phyloP scores from a whole-genome alignment of 2,329 filamentous ascomycete species.

The Bimuria novae-zelandiae region DNA sequence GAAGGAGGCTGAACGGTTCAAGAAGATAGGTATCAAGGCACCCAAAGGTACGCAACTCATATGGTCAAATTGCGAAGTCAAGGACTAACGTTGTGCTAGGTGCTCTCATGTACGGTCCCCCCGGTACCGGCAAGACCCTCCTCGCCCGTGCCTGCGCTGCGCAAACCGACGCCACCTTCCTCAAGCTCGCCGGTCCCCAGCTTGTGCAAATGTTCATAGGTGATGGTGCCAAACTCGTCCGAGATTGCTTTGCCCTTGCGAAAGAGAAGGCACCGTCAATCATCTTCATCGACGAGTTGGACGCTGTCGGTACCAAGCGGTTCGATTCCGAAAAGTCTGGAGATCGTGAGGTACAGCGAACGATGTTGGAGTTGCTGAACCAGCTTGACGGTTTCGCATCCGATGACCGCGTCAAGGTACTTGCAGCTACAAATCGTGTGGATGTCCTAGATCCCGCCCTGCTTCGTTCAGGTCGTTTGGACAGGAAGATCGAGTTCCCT shows the following conservation, averaged over 20 bases:
- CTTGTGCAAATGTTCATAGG: constrained; percentile 99
- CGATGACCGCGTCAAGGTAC: constrained; percentile 94
- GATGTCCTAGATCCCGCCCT: constrained; percentile 92
- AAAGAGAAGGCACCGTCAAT: constrained; percentile 99
- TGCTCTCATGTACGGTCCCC: constrained; percentile 96
- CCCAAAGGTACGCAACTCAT: constrained; percentile 75
- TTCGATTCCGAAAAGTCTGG: constrained; percentile 99
- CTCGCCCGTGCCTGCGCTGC: constrained; percentile 95
- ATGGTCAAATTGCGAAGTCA: background rate
- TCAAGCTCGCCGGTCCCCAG: constrained; percentile 96
- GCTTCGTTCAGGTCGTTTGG: constrained; percentile 86
- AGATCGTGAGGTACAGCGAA: constrained; percentile 96
- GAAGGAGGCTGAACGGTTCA: constrained; percentile 99
- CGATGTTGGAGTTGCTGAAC: constrained; percentile 98
- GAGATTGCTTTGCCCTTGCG: constrained; percentile 94
- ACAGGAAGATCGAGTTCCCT: constrained; percentile 98
- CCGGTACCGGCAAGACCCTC: constrained; percentile 87
- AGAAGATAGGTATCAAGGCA: constrained; percentile 99
- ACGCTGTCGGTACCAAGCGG: constrained; percentile 97
- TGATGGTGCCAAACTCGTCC: constrained; percentile 95
- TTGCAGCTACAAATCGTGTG: constrained; percentile 92
- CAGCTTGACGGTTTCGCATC: constrained; percentile 98
- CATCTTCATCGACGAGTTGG: constrained; percentile 98
- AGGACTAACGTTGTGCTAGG: constrained; percentile 52
- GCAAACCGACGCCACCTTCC: constrained; percentile 97